phyloP scores from a whole-genome alignment of 805 yeast genomes.

The Metschnikowia proteae region DNA sequence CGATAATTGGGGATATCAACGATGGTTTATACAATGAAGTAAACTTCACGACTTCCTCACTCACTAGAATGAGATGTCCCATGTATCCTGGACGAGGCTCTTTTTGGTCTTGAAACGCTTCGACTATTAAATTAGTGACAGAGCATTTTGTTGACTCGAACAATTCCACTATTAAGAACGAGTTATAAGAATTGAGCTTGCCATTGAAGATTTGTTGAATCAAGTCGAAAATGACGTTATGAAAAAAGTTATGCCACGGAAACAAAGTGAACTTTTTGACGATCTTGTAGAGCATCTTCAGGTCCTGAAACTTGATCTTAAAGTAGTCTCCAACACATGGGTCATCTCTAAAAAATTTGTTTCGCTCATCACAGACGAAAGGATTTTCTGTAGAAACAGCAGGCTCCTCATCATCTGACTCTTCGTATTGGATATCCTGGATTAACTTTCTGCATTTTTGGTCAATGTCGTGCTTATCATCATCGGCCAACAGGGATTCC shows the following conservation, averaged over 20 bases:
- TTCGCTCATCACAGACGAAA: slow-evolving; percentile 37
- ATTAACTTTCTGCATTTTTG: slow-evolving; percentile 17
- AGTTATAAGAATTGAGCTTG: slow-evolving; percentile 83
- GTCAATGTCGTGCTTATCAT: slow-evolving; percentile 16
- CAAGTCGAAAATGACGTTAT: slow-evolving; percentile 94
- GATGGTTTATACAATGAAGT: slow-evolving; percentile 58
- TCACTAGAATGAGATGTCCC: slow-evolving; percentile 93
- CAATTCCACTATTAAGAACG: slow-evolving; percentile 35
- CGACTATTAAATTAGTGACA: slow-evolving; percentile 37
- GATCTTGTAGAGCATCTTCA: slow-evolving; percentile 63
- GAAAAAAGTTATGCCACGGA: slow-evolving; percentile 97
- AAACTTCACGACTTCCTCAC: slow-evolving; percentile 94
- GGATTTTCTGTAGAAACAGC: slow-evolving; percentile 41
- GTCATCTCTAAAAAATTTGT: slow-evolving; percentile 37
- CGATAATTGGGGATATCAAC: slow-evolving; percentile 53
- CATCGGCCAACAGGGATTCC: background rate
- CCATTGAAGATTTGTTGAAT: slow-evolving; percentile 94
- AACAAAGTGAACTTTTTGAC: slow-evolving; percentile 71
- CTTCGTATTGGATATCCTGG: slow-evolving; percentile 27
- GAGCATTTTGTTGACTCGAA: slow-evolving; percentile 21
- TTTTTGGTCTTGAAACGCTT: slow-evolving; percentile 44
- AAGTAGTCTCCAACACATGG: slow-evolving; percentile 85
- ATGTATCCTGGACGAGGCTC: slow-evolving; percentile 83
- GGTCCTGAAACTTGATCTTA: slow-evolving; percentile 78
- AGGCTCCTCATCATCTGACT: slow-evolving; percentile 45